Conservation (phyloP, 176 grass and related monocot genomes). For the Eremochloa ophiuroides region DNA sequence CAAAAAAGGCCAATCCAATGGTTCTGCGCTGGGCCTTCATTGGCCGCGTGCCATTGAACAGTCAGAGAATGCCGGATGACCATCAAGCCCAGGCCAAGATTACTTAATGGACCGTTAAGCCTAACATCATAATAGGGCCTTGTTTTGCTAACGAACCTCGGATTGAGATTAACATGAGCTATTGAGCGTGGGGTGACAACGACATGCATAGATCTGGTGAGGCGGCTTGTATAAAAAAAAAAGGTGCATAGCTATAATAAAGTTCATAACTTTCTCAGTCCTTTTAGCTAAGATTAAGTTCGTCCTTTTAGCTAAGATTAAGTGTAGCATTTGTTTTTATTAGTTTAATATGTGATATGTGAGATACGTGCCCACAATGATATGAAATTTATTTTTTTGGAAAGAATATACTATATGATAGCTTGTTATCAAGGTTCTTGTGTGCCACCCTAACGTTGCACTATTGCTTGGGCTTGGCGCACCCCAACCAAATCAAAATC, state of each 20-base stretch:
- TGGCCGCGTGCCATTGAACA: not conserved
- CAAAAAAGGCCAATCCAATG: too few species aligned
- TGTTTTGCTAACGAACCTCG: not conserved
- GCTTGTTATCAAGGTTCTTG: not conserved
- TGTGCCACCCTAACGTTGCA: not conserved
- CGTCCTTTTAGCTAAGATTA: constrained; percentile 70
- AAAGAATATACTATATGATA: not conserved
- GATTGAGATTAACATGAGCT: not conserved
- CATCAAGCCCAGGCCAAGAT: too few species aligned
- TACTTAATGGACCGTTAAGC: not conserved
- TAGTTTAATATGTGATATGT: not conserved
- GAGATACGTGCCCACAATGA: not conserved
- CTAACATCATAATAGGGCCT: not conserved
- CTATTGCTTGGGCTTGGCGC: not conserved
- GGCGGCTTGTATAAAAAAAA: not conserved
- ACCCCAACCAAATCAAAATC: not conserved
- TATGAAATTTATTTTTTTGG: not conserved
- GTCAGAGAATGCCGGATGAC: too few species aligned
- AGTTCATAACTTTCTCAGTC: constrained; percentile 53
- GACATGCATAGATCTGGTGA: not conserved
- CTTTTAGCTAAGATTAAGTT: too few species aligned
- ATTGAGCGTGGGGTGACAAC: not conserved
- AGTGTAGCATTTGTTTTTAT: constrained; percentile 59
- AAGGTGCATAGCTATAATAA: not conserved
- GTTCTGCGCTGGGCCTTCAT: not conserved